Conservation (phyloP, 306 rosid genomes). For the Casuarina equisetifolia region DNA sequence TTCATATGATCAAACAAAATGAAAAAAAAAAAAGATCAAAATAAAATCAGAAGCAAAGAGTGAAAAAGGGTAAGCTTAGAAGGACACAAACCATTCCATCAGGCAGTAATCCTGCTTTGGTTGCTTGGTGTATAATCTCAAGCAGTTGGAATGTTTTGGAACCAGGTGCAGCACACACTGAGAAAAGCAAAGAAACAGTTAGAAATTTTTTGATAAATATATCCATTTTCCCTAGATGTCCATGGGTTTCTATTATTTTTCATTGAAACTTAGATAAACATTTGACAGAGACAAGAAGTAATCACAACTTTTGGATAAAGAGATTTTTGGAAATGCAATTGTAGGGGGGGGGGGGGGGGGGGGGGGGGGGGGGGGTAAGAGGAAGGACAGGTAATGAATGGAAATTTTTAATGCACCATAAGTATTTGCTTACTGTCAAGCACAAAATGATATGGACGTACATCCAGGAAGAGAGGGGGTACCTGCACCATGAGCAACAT, state of each 20-base stretch:
- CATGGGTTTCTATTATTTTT: conserved; percentile 1
- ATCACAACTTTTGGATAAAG: background rate
- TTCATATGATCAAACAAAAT: background rate
- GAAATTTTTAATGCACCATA: conserved; percentile 29
- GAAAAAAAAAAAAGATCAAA: background rate
- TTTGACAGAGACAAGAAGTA: background rate
- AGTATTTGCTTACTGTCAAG: conserved; percentile 80
- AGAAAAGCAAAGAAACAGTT: conserved; percentile 26
- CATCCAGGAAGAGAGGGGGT: conserved; percentile 96
- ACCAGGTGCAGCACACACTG: conserved; percentile 99
- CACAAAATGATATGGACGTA: conserved; percentile 74
- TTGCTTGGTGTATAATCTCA: conserved; percentile 78
- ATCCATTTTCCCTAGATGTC: background rate
- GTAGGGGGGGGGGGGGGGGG: background rate
- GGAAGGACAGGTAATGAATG: conserved; percentile 9
- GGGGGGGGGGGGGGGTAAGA: no score
- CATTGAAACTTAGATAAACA: background rate
- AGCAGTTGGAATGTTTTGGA: conserved; percentile 98
- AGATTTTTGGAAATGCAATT: background rate
- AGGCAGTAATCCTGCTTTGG: conserved; percentile 72
- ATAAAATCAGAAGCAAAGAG: conserved; percentile 15
- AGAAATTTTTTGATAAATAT: background rate
- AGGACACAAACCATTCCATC: conserved; percentile 75
- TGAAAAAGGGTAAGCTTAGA: conserved; percentile 12
- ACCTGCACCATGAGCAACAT: conserved; percentile 56